These are phyloP conservation scores for Flaveria sonorensis DNA, from an alignment of 129 eudicot species.

Conservation along the genomic window DNA sequence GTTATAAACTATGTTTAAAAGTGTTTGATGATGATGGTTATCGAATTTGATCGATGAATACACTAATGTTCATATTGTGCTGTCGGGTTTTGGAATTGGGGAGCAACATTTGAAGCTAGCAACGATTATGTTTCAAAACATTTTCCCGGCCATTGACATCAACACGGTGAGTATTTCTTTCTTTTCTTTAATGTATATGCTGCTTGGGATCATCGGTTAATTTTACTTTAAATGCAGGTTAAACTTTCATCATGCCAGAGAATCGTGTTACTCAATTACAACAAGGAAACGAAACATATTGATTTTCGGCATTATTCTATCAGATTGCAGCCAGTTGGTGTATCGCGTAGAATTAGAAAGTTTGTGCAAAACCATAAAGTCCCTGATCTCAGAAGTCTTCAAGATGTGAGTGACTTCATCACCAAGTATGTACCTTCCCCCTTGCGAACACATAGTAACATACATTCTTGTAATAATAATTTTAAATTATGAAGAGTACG, in stretches of 20 bases:
- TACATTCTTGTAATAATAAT: slow-evolving; percentile 3
- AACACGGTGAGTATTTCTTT: slow-evolving; percentile 64
- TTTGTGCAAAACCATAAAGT: slow-evolving; percentile 93
- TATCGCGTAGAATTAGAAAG: slow-evolving; percentile 87
- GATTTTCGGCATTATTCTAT: slow-evolving; percentile 92
- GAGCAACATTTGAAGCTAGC: slow-evolving; percentile 85
- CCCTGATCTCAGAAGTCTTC: slow-evolving; percentile 82
- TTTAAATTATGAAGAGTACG: neutral
- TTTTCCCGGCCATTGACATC: slow-evolving; percentile 91
- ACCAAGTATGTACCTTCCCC: slow-evolving; percentile 58
- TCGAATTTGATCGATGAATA: slow-evolving; percentile 3
- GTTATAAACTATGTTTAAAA: neutral
- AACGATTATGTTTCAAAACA: slow-evolving; percentile 89
- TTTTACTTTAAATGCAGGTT: slow-evolving; percentile 52
- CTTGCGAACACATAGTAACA: slow-evolving; percentile 14
- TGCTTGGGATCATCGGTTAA: neutral
- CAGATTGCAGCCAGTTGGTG: slow-evolving; percentile 95
- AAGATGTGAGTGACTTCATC: slow-evolving; percentile 91
- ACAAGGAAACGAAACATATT: slow-evolving; percentile 87
- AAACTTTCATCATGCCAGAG: slow-evolving; percentile 94
- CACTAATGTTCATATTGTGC: slow-evolving; percentile 60
- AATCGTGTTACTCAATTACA: slow-evolving; percentile 83
- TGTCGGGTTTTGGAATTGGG: slow-evolving; percentile 93
- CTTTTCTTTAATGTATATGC: neutral
- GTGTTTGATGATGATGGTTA: slow-evolving; percentile 3